Percentiles rank a stretch among this genome's conserved stretches.
phyloP scores from a whole-genome alignment of 768 basidiomycete species.

The Amylocystis lapponica region DNA sequence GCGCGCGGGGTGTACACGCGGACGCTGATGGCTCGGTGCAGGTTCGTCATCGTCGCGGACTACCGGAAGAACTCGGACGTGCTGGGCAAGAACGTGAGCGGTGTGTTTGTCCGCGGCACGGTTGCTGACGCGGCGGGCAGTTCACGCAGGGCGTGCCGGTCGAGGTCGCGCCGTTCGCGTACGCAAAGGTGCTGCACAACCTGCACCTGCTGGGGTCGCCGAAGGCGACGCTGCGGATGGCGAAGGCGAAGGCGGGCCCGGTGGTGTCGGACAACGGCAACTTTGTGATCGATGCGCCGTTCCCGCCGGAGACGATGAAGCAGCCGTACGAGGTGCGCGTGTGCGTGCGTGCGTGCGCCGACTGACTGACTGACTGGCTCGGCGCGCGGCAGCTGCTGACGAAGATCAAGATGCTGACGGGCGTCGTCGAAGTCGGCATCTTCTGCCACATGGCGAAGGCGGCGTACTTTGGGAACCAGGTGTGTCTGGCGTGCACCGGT shows the following conservation, averaged over 20 bases:
- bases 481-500: constrained; percentile 21
- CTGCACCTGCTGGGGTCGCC: constrained; percentile 60
- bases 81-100: constrained; percentile 76
- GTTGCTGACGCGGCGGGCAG: constrained; percentile 32
- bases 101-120: not conserved
- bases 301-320: constrained; percentile 59
- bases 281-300: constrained; percentile 96
- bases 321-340: constrained; percentile 53
- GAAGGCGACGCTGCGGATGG: constrained; percentile 85
- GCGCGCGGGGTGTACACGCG: not conserved
- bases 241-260: constrained; percentile 87
- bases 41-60: constrained; percentile 91
- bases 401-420: constrained; percentile 89
- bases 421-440: constrained; percentile 98
- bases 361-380: not conserved
- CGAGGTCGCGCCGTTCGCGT: constrained; percentile 96
- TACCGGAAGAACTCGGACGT: constrained; percentile 86
- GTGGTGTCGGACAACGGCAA: constrained; percentile 97
- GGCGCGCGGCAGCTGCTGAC: constrained; percentile 54
- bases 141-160: constrained; percentile 88
- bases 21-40: constrained; percentile 21
- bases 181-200: constrained; percentile 77
- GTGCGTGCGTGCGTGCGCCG: not conserved
- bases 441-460: constrained; percentile 91
- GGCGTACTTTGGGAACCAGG: constrained; percentile 94